Percentiles rank a stretch among this genome's conserved stretches.
phyloP scores from a whole-genome alignment of 2,329 filamentous ascomycete genomes.

The Botryotinia narcissicola region DNA sequence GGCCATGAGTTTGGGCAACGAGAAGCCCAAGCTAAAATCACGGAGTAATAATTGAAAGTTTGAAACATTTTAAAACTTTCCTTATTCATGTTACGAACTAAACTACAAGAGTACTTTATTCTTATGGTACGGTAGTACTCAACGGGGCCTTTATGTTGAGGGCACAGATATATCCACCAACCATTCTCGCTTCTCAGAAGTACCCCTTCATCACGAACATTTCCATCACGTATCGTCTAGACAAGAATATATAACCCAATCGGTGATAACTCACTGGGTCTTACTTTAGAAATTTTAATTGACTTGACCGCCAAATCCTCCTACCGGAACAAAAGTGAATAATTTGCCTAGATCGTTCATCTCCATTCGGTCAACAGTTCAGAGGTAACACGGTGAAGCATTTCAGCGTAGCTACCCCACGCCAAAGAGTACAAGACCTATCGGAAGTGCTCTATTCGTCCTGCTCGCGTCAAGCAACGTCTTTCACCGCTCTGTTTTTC shows the following conservation, averaged over 20 bases:
- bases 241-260: not conserved
- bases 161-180: conserved; percentile 3
- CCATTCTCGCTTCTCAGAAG: not conserved
- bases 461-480: conserved; percentile 2
- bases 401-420: conserved; percentile 1
- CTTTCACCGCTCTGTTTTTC: conserved; percentile 8
- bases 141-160: not conserved
- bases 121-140: not conserved
- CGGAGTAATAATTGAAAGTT: not conserved
- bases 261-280: not conserved
- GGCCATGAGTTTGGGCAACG: not conserved
- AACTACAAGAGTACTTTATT: not conserved
- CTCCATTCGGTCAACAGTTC: not conserved
- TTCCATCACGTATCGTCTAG: not conserved
- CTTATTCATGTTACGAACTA: not conserved
- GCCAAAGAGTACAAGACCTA: conserved; percentile 6
- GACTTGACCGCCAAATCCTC: not conserved
- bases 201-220: not conserved
- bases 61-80: not conserved
- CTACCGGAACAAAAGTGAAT: not conserved
- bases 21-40: not conserved
- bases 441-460: not conserved
- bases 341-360: not conserved
- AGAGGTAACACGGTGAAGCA: conserved; percentile 14
- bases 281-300: not conserved